phyloP scores from a whole-genome alignment of 2,329 filamentous ascomycete genomes.

The Fusarium sp. region DNA sequence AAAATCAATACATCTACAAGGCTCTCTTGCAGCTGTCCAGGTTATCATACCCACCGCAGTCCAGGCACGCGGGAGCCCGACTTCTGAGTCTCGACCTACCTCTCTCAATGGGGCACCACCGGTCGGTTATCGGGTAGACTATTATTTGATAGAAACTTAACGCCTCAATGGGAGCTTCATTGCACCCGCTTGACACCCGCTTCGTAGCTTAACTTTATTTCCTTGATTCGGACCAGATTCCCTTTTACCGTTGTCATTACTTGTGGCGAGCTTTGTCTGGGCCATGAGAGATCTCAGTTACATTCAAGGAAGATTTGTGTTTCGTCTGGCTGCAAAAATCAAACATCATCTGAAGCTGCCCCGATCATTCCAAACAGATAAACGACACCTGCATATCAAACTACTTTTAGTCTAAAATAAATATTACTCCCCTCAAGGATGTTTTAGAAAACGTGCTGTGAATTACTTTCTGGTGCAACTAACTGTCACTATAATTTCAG shows the following conservation, averaged over 20 bases:
- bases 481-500: not conserved
- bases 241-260: not conserved
- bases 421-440: not conserved
- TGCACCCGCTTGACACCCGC: not conserved
- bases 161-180: slow-evolving; percentile 8
- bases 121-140: not conserved
- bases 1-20: slow-evolving; percentile 9
- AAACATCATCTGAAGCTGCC: not conserved
- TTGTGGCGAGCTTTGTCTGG: not conserved
- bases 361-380: not conserved
- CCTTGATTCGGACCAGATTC: not conserved
- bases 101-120: not conserved
- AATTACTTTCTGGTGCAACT: not conserved
- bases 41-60: not conserved
- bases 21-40: not conserved
- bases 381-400: not conserved
- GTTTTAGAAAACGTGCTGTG: not conserved
- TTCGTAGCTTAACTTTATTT: slow-evolving; percentile 3
- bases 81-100: slow-evolving; percentile 1
- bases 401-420: rapidly evolving
- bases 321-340: not conserved
- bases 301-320: not conserved
- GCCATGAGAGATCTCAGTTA: not conserved
- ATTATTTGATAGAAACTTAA: not conserved
- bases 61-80: not conserved